Evolutionary conservation across 441 rosid genomes (phyloP), one percentile per base, ranked within the genome.

Genomic region (Isatis lusitanica): DNA sequence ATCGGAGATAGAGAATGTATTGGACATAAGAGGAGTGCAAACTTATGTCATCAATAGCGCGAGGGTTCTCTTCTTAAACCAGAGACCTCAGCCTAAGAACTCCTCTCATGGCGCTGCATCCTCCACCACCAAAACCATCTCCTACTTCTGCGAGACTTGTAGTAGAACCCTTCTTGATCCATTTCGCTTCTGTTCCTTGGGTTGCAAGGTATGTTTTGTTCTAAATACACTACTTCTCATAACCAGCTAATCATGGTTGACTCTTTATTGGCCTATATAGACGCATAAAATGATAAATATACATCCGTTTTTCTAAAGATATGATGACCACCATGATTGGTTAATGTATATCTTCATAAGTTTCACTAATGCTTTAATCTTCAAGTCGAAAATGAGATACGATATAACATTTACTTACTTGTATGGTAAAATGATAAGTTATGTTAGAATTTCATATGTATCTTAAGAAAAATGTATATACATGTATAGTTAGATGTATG

Each of bases 41-140:
- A 91, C 97, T 13, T 93, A 93, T 71, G 91, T 90, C 33, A 90
- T 90, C 63, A 93, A 93, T 82, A 88, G 93, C 66, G 96, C 97
- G 1, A 85, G 86, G 66, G 94, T 93, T 73, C 53, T 91, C 18
- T 93, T 91, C 79, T 75, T 93, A 13, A 90, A 93, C 18, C 87
- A 90, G 80, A 90, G 97, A 61, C 97, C 98, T 15, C 96, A 82
- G 31, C 94, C 88, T 3, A 91, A 86, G 77, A 74, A 71, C 44
- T 68, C 78, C 7, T 76, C 80, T 9, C 71, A 64, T 76, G 79
- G 70, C 0, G 52, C 38, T 1, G 5, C 63, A 33, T 61, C 74
- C 1, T 74, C 71, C 1, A 74, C 51, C 4, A 74, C 83, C 12
- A 85, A 83, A 81, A 86, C 80, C 6, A 77, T 78, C 5, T 74